Conservation (phyloP, 2,329 filamentous ascomycete species). For the Penicillium sp. region DNA sequence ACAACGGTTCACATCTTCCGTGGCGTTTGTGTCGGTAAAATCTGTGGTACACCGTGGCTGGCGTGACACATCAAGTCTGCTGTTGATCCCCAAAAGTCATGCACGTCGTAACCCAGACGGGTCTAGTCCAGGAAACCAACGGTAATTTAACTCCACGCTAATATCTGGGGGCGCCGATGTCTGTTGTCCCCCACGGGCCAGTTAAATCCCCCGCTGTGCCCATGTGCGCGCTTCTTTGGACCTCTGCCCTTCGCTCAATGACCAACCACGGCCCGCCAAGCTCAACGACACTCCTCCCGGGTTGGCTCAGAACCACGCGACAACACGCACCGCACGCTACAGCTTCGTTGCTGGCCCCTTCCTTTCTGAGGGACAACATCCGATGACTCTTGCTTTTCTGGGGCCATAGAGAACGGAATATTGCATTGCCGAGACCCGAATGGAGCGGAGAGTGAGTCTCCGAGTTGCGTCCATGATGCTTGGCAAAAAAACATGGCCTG, state of each 20-base stretch:
- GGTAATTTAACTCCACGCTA: no score
- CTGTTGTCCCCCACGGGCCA: slow-evolving; percentile 10
- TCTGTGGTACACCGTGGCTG: neutral
- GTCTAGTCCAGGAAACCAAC: neutral
- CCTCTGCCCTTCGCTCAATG: neutral
- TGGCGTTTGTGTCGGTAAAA: neutral
- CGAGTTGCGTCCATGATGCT: neutral
- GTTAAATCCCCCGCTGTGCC: slow-evolving; percentile 15
- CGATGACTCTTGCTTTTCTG: neutral
- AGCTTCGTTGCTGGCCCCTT: neutral
- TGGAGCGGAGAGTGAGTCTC: neutral
- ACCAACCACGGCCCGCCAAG: neutral
- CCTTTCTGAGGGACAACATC: neutral
- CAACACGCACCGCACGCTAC: neutral
- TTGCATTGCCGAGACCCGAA: neutral
- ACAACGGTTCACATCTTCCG: neutral
- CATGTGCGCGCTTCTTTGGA: slow-evolving; percentile 15
- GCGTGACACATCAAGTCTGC: neutral
- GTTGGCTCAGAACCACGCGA: neutral
- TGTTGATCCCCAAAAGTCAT: neutral
- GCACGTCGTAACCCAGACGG: neutral
- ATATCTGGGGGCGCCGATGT: slow-evolving; percentile 5
- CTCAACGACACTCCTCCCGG: neutral
- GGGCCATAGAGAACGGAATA: neutral
- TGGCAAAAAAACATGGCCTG: neutral